phyloP scores from a whole-genome alignment of 2,329 filamentous ascomycete genomes.

The Microcyclosporella mali region DNA sequence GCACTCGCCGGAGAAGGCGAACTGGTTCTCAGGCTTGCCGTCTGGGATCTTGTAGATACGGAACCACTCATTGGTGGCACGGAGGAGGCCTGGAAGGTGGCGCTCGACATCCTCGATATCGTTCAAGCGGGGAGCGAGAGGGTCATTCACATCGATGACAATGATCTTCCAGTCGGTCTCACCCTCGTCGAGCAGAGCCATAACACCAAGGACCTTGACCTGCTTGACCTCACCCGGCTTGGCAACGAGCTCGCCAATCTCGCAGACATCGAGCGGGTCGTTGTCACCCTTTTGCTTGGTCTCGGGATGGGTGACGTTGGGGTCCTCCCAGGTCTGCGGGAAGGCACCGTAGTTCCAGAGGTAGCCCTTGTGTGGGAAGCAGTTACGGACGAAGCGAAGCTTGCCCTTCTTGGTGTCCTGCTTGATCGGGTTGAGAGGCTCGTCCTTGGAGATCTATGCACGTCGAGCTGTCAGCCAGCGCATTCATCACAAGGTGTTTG shows the following conservation, averaged over 20 bases:
- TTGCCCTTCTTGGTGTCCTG: conserved; percentile 99
- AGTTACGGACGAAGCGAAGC: conserved; percentile 98
- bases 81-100: conserved; percentile 91
- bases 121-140: conserved; percentile 91
- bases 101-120: conserved; percentile 98
- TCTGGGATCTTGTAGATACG: conserved; percentile 99
- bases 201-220: conserved; percentile 98
- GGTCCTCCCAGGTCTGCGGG: conserved; percentile 99
- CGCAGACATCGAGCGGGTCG: conserved; percentile 97
- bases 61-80: conserved; percentile 99
- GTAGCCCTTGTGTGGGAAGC: conserved; percentile 99
- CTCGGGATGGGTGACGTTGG: conserved; percentile 90
- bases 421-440: conserved; percentile 97
- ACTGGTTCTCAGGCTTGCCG: conserved; percentile 99
- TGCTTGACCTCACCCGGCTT: conserved; percentile 97
- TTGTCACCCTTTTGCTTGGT: conserved; percentile 99
- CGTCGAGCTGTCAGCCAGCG: conserved; percentile 14
- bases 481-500: conserved; percentile 1
- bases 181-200: conserved; percentile 98
- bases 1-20: conserved; percentile 99
- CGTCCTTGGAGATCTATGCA: conserved; percentile 91
- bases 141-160: conserved; percentile 97
- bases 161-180: conserved; percentile 99
- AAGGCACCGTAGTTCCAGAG: conserved; percentile 99
- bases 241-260: conserved; percentile 96